Conservation (phyloP, 2,329 filamentous ascomycete species). For the Helotiales sp. region DNA sequence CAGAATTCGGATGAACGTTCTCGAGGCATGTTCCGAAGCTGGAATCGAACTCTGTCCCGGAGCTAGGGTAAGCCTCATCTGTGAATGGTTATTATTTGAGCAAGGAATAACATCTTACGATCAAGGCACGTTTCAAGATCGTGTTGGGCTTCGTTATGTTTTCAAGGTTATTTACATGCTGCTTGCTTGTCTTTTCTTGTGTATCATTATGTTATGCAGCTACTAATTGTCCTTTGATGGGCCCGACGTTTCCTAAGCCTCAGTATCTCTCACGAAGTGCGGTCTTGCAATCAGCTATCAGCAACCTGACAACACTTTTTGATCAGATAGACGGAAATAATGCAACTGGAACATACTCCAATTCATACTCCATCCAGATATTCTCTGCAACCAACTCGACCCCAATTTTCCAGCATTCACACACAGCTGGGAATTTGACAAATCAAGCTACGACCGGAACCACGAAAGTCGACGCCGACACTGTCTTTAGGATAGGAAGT, state of each 20-base stretch:
- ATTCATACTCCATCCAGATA: slow-evolving; percentile 5
- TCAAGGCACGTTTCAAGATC: neutral
- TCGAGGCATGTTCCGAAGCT: neutral
- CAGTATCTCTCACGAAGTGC: neutral
- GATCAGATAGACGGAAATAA: neutral
- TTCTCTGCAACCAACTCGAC: neutral
- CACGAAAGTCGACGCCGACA: slow-evolving; percentile 26
- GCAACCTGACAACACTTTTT: neutral
- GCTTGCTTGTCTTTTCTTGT: neutral
- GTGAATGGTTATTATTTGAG: neutral
- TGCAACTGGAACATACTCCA: neutral
- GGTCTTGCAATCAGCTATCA: neutral
- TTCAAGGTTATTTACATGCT: neutral
- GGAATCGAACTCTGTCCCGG: neutral
- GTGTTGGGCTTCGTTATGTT: neutral
- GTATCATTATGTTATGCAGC: neutral
- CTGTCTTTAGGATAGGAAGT: slow-evolving; percentile 42
- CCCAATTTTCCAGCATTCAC: slow-evolving; percentile 5
- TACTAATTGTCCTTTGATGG: slow-evolving; percentile 1
- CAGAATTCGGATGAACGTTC: neutral
- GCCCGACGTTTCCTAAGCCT: slow-evolving; percentile 3
- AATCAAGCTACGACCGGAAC: slow-evolving; percentile 1
- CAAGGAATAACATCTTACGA: too few species aligned
- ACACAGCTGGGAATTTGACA: neutral
- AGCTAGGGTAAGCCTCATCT: neutral